A percentile compares a stretch with the other conserved stretches of the same genome.
Evolutionary conservation across 2,329 filamentous ascomycete species (phyloP).

Genomic region (Diaporthe sp.): DNA sequence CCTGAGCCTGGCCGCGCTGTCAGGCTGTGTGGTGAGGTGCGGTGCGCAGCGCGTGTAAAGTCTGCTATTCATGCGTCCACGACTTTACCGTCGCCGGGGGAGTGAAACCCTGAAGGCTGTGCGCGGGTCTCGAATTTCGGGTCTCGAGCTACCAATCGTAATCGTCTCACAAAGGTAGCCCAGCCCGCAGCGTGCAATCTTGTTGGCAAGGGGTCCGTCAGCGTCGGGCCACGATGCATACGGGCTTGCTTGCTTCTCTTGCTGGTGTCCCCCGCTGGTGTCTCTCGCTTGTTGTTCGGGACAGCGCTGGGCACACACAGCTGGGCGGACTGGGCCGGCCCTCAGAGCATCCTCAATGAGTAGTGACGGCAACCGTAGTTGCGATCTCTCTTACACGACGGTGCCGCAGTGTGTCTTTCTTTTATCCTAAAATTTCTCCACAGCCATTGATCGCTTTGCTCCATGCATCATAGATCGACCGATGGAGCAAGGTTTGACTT

Average conservation of each 20-base stretch:
- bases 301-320: neutral
- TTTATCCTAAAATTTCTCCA: neutral
- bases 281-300: no score
- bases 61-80: neutral
- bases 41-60: neutral
- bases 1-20: neutral
- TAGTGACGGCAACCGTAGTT: neutral
- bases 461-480: slow-evolving; percentile 2
- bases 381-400: neutral
- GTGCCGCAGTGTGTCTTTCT: neutral
- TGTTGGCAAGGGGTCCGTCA: neutral
- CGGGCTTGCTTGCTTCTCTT: neutral
- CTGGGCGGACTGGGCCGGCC: neutral
- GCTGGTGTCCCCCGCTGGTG: no score
- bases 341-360: no score
- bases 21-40: neutral
- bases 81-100: neutral
- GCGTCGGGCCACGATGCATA: neutral
- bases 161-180: neutral
- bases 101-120: slow-evolving; percentile 15
- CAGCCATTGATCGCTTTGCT: neutral
- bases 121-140: slow-evolving; percentile 9
- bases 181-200: neutral
- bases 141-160: slow-evolving; percentile 8
- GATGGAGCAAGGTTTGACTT: slow-evolving; percentile 10